Evolutionary conservation across 176 grass and related monocot genomes (phyloP).

Genomic region (Carex scoparia): DNA sequence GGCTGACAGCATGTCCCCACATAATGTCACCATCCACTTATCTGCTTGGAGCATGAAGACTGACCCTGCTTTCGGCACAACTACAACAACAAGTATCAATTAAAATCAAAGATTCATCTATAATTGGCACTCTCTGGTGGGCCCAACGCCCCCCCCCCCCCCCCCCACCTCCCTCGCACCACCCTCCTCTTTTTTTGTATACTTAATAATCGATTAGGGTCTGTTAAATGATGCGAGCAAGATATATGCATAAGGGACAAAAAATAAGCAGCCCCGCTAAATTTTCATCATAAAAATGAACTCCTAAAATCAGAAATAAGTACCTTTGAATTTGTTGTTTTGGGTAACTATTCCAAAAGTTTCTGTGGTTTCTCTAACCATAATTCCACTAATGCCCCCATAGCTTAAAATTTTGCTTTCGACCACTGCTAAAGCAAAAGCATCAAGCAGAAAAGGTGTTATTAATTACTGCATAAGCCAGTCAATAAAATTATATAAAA

Average conservation of each 20-base stretch:
- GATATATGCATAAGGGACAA: conserved; percentile 9
- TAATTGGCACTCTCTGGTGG: too few species aligned
- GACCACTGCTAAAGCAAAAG: conserved; percentile 44
- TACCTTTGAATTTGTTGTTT: conserved; percentile 68
- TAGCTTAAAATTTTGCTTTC: conserved; percentile 59
- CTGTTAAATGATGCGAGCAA: background rate
- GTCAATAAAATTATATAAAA: background rate
- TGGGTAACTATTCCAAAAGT: conserved; percentile 82
- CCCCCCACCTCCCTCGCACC: too few species aligned
- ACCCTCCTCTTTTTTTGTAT: too few species aligned
- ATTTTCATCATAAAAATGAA: background rate
- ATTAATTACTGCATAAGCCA: background rate
- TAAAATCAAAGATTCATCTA: background rate
- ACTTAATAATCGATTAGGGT: background rate
- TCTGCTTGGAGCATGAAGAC: conserved; percentile 83
- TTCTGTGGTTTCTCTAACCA: conserved; percentile 78
- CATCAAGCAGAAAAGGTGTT: background rate
- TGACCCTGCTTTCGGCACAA: conserved; percentile 79
- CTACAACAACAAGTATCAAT: conserved; percentile 28
- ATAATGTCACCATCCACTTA: conserved; percentile 65
- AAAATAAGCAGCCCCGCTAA: background rate
- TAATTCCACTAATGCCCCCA: conserved; percentile 61
- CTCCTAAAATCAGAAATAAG: background rate
- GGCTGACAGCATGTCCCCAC: conserved; percentile 56
- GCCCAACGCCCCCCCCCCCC: too few species aligned